Evolutionary conservation across 2,329 filamentous ascomycete genomes (phyloP).

Genomic region (Fusarium armeniacum): DNA sequence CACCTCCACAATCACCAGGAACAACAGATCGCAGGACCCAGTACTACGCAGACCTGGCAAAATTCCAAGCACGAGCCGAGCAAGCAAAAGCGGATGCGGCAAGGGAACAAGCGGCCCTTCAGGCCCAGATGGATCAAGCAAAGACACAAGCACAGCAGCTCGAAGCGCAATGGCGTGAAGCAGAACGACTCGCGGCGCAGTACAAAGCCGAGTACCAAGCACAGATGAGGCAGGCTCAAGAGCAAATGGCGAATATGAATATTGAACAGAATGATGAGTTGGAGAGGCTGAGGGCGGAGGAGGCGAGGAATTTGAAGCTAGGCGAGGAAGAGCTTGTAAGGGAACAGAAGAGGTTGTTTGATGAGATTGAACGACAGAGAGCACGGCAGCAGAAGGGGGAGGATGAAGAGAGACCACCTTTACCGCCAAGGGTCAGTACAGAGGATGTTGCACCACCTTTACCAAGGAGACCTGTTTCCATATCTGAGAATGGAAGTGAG

Average conservation of each 20-base stretch:
- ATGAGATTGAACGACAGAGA: constrained; percentile 35
- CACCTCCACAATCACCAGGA: not conserved
- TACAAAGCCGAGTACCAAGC: constrained; percentile 39
- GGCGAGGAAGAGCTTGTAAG: constrained; percentile 28
- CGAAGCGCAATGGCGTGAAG: constrained; percentile 39
- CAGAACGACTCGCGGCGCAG: constrained; percentile 43
- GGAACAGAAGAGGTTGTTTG: constrained; percentile 35
- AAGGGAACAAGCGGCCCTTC: not conserved
- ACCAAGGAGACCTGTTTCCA: constrained; percentile 30
- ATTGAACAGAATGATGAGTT: constrained; percentile 17
- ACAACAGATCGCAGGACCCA: not conserved
- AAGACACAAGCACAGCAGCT: constrained; percentile 27
- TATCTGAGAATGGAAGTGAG: not conserved
- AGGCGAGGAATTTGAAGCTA: constrained; percentile 12
- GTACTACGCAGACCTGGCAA: constrained; percentile 2
- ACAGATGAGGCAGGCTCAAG: constrained; percentile 24
- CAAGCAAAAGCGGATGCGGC: constrained; percentile 2
- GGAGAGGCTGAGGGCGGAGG: constrained; percentile 19
- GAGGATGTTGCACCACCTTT: constrained; percentile 26
- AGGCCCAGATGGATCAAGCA: not conserved
- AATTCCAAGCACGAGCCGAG: not conserved
- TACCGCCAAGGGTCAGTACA: constrained; percentile 23
- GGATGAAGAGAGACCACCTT: constrained; percentile 11
- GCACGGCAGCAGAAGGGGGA: not conserved
- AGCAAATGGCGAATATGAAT: constrained; percentile 27